Evolutionary conservation across 129 eudicot genomes (phyloP).

Genomic region (Deinandra increscens): DNA sequence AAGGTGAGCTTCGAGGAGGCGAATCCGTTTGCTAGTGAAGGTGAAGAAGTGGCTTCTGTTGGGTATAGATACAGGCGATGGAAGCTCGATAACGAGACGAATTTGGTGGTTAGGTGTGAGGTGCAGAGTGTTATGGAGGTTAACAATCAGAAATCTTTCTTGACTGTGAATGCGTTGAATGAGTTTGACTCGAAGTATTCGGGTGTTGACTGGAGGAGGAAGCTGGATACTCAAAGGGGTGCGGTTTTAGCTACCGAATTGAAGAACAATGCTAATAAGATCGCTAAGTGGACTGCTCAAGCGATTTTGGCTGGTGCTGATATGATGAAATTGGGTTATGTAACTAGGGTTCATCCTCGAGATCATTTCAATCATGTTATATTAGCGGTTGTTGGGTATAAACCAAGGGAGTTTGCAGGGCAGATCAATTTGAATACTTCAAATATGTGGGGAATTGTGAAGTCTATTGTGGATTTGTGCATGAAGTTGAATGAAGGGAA

Average conservation of each 20-base stretch:
- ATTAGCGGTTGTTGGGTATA: conserved; percentile 81
- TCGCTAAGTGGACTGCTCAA: conserved; percentile 87
- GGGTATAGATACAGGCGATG: conserved; percentile 82
- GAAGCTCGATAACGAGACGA: conserved; percentile 70
- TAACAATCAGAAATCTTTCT: conserved; percentile 54
- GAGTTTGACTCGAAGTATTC: conserved; percentile 88
- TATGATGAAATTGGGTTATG: conserved; percentile 87
- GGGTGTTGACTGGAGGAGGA: conserved; percentile 88
- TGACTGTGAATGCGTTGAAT: conserved; percentile 78
- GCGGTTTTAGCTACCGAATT: conserved; percentile 89
- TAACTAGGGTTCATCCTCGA: conserved; percentile 85
- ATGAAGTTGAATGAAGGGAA: conserved; percentile 83
- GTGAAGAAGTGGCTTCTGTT: conserved; percentile 78
- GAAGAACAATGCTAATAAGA: conserved; percentile 82
- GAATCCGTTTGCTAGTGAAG: conserved; percentile 74
- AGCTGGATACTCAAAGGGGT: conserved; percentile 84
- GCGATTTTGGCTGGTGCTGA: conserved; percentile 76
- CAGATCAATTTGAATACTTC: conserved; percentile 75
- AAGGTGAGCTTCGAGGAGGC: conserved; percentile 68
- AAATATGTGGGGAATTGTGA: conserved; percentile 98
- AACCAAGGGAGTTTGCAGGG: conserved; percentile 78
- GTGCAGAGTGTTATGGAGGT: conserved; percentile 70
- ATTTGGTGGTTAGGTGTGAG: conserved; percentile 75
- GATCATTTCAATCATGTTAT: conserved; percentile 87
- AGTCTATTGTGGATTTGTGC: conserved; percentile 84